phyloP scores from a whole-genome alignment of 2,329 filamentous ascomycete species.

The Talaromyces sp. region DNA sequence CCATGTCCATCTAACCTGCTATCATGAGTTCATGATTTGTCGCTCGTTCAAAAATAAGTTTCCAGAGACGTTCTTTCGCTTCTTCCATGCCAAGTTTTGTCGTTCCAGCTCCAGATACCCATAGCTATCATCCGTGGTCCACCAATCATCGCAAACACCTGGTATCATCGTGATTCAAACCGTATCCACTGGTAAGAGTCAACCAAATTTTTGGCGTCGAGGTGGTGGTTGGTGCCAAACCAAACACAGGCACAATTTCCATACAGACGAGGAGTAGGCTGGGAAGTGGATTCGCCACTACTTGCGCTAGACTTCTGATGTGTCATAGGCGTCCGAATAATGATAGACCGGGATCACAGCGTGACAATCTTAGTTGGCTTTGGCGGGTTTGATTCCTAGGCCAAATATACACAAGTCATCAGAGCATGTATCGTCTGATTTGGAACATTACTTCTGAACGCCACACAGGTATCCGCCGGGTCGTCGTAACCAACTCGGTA shows the following conservation, averaged over 20 bases:
- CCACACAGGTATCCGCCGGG: constrained; percentile 6
- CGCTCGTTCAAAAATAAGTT: not conserved
- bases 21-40: constrained; percentile 15
- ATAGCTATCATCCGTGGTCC: constrained; percentile 1
- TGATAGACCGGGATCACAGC: not conserved
- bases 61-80: not conserved
- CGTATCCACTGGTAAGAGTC: constrained; percentile 16
- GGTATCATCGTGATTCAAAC: constrained; percentile 7
- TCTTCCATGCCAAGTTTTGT: not conserved
- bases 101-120: not conserved
- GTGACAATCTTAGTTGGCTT: not conserved
- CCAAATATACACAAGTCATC: constrained; percentile 1
- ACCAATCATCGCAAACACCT: not conserved
- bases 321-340: constrained; percentile 2
- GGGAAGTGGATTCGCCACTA: constrained; percentile 19
- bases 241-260: constrained; percentile 46
- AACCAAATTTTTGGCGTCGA: constrained; percentile 14
- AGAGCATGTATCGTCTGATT: not conserved
- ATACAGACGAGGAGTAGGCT: constrained; percentile 22
- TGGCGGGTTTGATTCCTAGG: not conserved
- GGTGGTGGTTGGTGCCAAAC: constrained; percentile 29
- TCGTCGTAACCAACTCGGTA: constrained; percentile 12
- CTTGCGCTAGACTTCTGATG: constrained; percentile 8
- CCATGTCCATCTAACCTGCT: constrained; percentile 10
- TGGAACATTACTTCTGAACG: not conserved